These are phyloP conservation scores for Monosporozyma servazzii DNA, from an alignment of 805 yeast genomes.

Conservation along the genomic window DNA sequence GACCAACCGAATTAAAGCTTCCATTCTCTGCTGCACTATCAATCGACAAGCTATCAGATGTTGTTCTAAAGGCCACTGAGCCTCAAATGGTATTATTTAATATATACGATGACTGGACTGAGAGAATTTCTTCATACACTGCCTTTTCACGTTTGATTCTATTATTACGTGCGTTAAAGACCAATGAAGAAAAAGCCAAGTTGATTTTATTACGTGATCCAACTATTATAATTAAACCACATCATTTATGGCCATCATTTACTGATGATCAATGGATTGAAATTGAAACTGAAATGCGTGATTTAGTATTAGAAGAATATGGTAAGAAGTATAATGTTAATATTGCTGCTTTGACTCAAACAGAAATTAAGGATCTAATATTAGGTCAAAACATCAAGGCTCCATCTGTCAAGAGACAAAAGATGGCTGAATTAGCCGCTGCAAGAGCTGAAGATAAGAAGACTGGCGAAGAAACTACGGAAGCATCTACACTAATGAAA, in stretches of 20 bases:
- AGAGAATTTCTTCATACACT: slow-evolving; percentile 73
- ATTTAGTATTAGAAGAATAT: slow-evolving; percentile 76
- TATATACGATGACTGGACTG: slow-evolving; percentile 90
- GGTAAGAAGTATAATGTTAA: slow-evolving; percentile 79
- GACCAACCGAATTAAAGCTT: slow-evolving; percentile 80
- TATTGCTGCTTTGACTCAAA: slow-evolving; percentile 78
- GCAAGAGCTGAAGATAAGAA: slow-evolving; percentile 30
- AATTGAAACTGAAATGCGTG: slow-evolving; percentile 81
- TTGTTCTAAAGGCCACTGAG: slow-evolving; percentile 79
- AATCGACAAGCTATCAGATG: slow-evolving; percentile 67
- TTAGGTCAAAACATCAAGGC: slow-evolving; percentile 90
- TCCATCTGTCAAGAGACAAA: slow-evolving; percentile 81
- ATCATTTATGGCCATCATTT: slow-evolving; percentile 91
- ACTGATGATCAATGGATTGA: slow-evolving; percentile 85
- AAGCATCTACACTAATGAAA: slow-evolving; percentile 65
- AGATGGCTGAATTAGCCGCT: slow-evolving; percentile 65
- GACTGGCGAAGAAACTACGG: slow-evolving; percentile 32
- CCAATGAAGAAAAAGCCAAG: slow-evolving; percentile 69
- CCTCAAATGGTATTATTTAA: slow-evolving; percentile 89
- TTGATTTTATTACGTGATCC: slow-evolving; percentile 68
- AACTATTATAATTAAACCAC: slow-evolving; percentile 55
- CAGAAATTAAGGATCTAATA: slow-evolving; percentile 87
- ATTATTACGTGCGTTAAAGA: slow-evolving; percentile 71
- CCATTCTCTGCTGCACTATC: slow-evolving; percentile 85
- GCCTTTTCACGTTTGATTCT: slow-evolving; percentile 85